phyloP scores from a whole-genome alignment of 176 grass and related monocot species.

The Zea mays region DNA sequence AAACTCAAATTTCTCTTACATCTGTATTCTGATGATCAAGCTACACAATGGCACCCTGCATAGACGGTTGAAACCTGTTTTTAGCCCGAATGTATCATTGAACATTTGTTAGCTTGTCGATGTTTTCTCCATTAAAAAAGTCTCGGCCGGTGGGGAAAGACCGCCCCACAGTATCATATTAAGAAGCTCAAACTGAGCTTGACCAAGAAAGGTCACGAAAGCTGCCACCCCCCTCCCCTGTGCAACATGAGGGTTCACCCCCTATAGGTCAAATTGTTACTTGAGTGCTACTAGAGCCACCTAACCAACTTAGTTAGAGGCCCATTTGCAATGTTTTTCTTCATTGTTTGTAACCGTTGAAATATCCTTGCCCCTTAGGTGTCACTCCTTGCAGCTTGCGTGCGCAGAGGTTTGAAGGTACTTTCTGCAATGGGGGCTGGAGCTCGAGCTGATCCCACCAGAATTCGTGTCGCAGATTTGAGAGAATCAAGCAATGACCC shows the following conservation, averaged over 20 bases:
- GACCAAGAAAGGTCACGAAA: too few species aligned
- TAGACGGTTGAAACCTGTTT: not conserved
- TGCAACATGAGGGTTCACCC: too few species aligned
- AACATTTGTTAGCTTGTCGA: not conserved
- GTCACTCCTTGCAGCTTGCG: slow-evolving; percentile 80
- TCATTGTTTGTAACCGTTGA: not conserved
- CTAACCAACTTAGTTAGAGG: too few species aligned
- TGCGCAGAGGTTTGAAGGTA: slow-evolving; percentile 70
- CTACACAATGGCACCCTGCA: not conserved
- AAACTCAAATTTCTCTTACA: not conserved
- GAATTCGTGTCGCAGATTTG: slow-evolving; percentile 93
- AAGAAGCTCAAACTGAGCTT: too few species aligned
- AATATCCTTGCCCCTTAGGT: slow-evolving; percentile 51
- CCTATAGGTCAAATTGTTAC: too few species aligned
- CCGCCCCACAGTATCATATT: too few species aligned
- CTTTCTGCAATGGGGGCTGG: slow-evolving; percentile 96
- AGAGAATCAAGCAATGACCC: slow-evolving; percentile 92
- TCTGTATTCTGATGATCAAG: slow-evolving; percentile 8
- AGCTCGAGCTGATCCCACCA: slow-evolving; percentile 90
- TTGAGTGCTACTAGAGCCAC: too few species aligned
- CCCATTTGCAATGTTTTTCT: not conserved
- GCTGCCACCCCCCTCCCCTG: too few species aligned
- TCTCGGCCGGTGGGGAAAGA: too few species aligned
- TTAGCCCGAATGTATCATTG: not conserved
- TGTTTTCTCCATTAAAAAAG: not conserved